A percentile compares a stretch with the other conserved stretches of the same genome.
phyloP scores from a whole-genome alignment of 2,329 filamentous ascomycete genomes.

The Nannizzia gypsea region DNA sequence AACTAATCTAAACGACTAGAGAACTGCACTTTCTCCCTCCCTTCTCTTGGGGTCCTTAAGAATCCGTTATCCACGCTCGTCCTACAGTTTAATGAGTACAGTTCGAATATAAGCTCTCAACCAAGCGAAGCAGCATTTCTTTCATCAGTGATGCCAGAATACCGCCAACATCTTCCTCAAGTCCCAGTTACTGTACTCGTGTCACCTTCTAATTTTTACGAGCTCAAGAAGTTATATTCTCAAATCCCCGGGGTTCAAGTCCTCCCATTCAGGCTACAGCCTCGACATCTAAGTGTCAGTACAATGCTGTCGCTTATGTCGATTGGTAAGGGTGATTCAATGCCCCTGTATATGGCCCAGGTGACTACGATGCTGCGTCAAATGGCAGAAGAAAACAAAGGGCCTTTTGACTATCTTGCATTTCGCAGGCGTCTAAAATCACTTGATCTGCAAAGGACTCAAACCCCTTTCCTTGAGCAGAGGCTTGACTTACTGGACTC shows the following conservation, averaged over 20 bases:
- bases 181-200: slow-evolving; percentile 45
- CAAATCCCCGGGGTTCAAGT: slow-evolving; percentile 33
- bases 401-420: slow-evolving; percentile 39
- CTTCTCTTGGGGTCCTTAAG: slow-evolving; percentile 31
- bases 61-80: slow-evolving; percentile 49
- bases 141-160: slow-evolving; percentile 22
- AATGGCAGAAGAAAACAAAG: slow-evolving; percentile 35
- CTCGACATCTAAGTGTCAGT: slow-evolving; percentile 44
- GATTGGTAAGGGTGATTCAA: slow-evolving; percentile 31
- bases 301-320: slow-evolving; percentile 52
- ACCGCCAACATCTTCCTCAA: slow-evolving; percentile 14
- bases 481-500: slow-evolving; percentile 17
- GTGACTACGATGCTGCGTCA: slow-evolving; percentile 46
- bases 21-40: background rate
- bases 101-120: slow-evolving; percentile 36
- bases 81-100: slow-evolving; percentile 53
- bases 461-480: slow-evolving; percentile 15
- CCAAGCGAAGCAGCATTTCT: slow-evolving; percentile 52
- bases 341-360: slow-evolving; percentile 48
- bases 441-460: slow-evolving; percentile 9
- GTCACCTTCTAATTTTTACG: slow-evolving; percentile 39
- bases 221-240: slow-evolving; percentile 15
- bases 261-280: slow-evolving; percentile 40
- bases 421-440: slow-evolving; percentile 30
- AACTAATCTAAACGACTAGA: background rate